These are phyloP conservation scores for Achaetomiella virescens DNA, from an alignment of 495 filamentous ascomycete species.

Conservation along the genomic window DNA sequence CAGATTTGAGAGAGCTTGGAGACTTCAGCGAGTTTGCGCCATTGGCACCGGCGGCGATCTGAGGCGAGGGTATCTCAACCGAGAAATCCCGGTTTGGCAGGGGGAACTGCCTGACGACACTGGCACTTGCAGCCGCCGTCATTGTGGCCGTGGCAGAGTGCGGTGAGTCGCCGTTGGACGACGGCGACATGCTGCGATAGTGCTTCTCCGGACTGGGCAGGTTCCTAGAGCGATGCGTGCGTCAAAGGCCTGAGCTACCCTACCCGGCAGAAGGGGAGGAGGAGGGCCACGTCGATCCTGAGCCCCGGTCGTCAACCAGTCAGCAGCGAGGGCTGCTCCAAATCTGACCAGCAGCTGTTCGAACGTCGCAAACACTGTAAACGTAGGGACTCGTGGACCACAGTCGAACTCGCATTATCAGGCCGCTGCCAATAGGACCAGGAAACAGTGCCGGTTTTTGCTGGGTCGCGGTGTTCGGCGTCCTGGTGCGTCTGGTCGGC, in stretches of 20 bases:
- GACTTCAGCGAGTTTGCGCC: conserved; percentile 45
- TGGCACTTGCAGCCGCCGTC: conserved; percentile 27
- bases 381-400: conserved; percentile 5
- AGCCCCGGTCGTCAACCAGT: background rate
- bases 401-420: conserved; percentile 23
- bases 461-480: background rate
- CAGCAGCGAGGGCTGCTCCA: conserved; percentile 8
- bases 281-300: background rate
- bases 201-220: background rate
- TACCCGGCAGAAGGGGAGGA: background rate
- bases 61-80: conserved; percentile 43
- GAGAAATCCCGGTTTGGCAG: conserved; percentile 43
- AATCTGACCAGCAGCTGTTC: conserved; percentile 2
- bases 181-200: conserved; percentile 45
- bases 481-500: conserved; percentile 1
- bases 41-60: conserved; percentile 34
- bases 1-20: conserved; percentile 41
- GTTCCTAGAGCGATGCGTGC: background rate
- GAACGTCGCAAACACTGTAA: conserved; percentile 13
- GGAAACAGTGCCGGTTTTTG: background rate
- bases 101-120: conserved; percentile 38
- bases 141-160: conserved; percentile 37
- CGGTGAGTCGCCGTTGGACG: conserved; percentile 47
- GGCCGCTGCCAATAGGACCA: background rate
- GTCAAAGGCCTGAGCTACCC: background rate